Evolutionary conservation across 495 filamentous ascomycete species (phyloP).

Genomic region (Penicillium paradoxum): DNA sequence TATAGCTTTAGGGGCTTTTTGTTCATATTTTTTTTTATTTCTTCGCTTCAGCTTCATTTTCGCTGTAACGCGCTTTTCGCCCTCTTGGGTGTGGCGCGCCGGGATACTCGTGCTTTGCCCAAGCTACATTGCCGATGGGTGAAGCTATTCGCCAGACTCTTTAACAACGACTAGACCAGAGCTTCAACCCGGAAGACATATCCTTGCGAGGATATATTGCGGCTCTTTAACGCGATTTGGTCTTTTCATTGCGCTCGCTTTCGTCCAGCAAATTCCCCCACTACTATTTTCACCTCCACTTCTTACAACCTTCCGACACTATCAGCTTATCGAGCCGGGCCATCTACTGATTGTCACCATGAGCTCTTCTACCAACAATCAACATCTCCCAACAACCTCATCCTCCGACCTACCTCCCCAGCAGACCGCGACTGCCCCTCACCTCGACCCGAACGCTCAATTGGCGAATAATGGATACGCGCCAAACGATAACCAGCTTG

Average conservation of each 20-base stretch:
- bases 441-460: constrained; percentile 34
- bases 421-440: constrained; percentile 23
- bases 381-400: constrained; percentile 32
- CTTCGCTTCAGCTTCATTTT: neutral
- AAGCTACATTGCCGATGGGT: neutral
- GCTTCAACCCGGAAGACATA: neutral
- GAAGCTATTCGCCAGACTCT: neutral
- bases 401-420: constrained; percentile 25
- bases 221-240: neutral
- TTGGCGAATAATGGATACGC: constrained; percentile 32
- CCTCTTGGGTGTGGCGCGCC: constrained; percentile 12
- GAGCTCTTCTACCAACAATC: constrained; percentile 31
- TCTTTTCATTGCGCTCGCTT: neutral
- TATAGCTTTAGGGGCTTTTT: neutral
- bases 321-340: constrained; percentile 3
- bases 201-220: neutral
- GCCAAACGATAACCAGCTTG: constrained; percentile 46
- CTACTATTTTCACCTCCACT: no score
- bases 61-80: constrained; percentile 4
- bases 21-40: neutral
- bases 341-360: constrained; percentile 14
- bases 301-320: neutral
- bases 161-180: constrained; percentile 2
- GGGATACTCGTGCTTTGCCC: neutral
- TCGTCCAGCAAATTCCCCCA: neutral